phyloP scores from a whole-genome alignment of 805 yeast genomes.

The Saccharomyces mikatae region DNA sequence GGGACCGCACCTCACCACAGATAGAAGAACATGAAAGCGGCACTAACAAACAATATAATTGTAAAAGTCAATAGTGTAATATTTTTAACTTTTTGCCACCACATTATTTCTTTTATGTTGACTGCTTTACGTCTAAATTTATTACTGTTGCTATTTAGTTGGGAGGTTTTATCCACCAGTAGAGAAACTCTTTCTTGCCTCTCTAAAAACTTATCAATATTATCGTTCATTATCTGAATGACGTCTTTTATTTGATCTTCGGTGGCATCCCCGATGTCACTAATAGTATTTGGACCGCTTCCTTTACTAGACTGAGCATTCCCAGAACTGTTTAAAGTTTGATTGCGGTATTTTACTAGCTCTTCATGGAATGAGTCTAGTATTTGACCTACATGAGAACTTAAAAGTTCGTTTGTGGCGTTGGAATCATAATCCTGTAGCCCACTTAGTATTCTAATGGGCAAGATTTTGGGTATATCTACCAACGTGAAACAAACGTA shows the following conservation, averaged over 20 bases:
- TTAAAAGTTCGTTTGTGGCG: conserved; percentile 18
- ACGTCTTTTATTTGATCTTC: conserved; percentile 27
- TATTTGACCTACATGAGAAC: conserved; percentile 19
- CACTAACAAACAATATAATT: conserved; percentile 17
- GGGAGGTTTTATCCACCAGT: conserved; percentile 72
- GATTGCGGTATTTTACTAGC: conserved; percentile 18
- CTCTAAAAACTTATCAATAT: conserved; percentile 43
- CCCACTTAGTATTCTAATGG: conserved; percentile 28
- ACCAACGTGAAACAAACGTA: conserved; percentile 22
- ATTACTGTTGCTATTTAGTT: conserved; percentile 56
- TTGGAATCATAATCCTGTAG: conserved; percentile 16
- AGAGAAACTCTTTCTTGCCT: conserved; percentile 71
- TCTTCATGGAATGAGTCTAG: conserved; percentile 27
- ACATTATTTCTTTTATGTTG: conserved; percentile 53
- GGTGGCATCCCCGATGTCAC: conserved; percentile 14
- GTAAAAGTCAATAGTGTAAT: conserved; percentile 20
- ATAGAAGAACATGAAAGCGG: conserved; percentile 16
- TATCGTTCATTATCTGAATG: conserved; percentile 32
- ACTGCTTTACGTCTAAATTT: conserved; percentile 65
- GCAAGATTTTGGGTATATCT: conserved; percentile 26
- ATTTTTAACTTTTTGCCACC: conserved; percentile 52
- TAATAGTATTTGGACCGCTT: conserved; percentile 4
- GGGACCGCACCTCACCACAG: conserved; percentile 1
- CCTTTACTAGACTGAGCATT: background rate
- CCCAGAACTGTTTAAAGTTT: conserved; percentile 5